Conservation (phyloP, 306 rosid genomes). For the Astragalus glycyphyllos region DNA sequence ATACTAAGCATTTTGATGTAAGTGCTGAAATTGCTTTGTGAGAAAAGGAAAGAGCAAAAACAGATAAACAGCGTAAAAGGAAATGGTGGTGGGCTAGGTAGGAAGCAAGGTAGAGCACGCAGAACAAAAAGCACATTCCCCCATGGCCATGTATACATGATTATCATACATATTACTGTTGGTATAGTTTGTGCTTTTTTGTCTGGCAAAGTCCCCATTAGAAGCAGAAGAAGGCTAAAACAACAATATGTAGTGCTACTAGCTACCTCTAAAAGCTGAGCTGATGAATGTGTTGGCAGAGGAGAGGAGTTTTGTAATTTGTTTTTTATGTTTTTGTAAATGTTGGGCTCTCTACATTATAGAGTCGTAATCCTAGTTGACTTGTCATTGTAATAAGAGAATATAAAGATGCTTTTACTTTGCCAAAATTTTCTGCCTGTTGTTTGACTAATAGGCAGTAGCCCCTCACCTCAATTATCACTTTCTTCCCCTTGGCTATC, state of each 20-base stretch:
- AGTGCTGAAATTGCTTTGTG: conserved; percentile 29
- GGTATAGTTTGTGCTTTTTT: conserved; percentile 46
- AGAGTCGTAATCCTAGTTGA: conserved; percentile 52
- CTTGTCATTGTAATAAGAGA: conserved; percentile 51
- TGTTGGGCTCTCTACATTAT: too few relatives aligned
- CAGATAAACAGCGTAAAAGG: conserved; percentile 41
- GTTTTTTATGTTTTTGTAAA: conserved; percentile 23
- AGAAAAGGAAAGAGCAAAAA: conserved; percentile 39
- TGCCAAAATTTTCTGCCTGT: conserved; percentile 51
- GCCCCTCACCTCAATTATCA: background rate
- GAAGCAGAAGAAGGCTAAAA: conserved; percentile 29
- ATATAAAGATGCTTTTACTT: conserved; percentile 44
- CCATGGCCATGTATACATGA: conserved; percentile 11
- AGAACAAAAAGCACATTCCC: conserved; percentile 39
- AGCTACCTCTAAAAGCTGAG: conserved; percentile 51
- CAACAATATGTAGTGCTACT: conserved; percentile 34
- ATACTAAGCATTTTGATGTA: conserved; percentile 30
- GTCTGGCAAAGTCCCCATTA: conserved; percentile 43
- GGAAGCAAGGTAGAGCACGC: background rate
- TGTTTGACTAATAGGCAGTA: conserved; percentile 50
- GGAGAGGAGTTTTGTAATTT: conserved; percentile 26
- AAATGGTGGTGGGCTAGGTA: conserved; percentile 45
- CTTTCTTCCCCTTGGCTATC: conserved; percentile 14
- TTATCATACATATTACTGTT: conserved; percentile 20
- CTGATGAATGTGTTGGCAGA: conserved; percentile 41